Evolutionary conservation across 352 stramenopile genomes (phyloP).

Genomic region (Globisporangium spinosum): DNA sequence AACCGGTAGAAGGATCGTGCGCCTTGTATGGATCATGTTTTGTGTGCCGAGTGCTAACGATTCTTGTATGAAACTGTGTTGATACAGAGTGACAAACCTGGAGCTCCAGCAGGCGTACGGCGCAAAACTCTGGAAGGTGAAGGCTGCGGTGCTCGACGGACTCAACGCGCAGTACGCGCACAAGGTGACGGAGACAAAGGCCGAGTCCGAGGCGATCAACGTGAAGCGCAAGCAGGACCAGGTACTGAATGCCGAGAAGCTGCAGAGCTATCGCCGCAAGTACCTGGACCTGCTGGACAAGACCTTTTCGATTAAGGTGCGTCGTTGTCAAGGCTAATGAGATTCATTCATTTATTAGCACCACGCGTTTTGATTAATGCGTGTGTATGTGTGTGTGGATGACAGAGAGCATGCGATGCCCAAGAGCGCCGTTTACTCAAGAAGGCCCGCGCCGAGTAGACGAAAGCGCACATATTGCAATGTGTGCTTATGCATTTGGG

Average conservation of each 20-base stretch:
- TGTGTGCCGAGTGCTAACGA: background rate
- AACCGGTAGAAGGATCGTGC: slow-evolving; percentile 31
- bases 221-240: slow-evolving; percentile 65
- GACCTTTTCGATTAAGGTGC: slow-evolving; percentile 57
- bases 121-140: slow-evolving; percentile 60
- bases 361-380: background rate
- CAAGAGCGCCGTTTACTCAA: slow-evolving; percentile 20
- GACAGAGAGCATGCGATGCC: slow-evolving; percentile 28
- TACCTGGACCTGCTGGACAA: slow-evolving; percentile 64
- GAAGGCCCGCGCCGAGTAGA: slow-evolving; percentile 22
- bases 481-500: background rate
- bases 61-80: slow-evolving; percentile 12
- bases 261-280: slow-evolving; percentile 50
- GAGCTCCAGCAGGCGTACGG: slow-evolving; percentile 77
- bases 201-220: slow-evolving; percentile 51
- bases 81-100: slow-evolving; percentile 54
- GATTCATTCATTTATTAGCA: background rate
- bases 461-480: background rate
- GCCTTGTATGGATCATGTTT: background rate
- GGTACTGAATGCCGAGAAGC: slow-evolving; percentile 53
- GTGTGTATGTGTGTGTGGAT: background rate
- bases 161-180: slow-evolving; percentile 56
- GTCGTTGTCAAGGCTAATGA: background rate
- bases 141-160: slow-evolving; percentile 56
- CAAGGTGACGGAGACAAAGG: slow-evolving; percentile 34